phyloP scores from a whole-genome alignment of 768 basidiomycete species.

The Psilocybe cubensis region DNA sequence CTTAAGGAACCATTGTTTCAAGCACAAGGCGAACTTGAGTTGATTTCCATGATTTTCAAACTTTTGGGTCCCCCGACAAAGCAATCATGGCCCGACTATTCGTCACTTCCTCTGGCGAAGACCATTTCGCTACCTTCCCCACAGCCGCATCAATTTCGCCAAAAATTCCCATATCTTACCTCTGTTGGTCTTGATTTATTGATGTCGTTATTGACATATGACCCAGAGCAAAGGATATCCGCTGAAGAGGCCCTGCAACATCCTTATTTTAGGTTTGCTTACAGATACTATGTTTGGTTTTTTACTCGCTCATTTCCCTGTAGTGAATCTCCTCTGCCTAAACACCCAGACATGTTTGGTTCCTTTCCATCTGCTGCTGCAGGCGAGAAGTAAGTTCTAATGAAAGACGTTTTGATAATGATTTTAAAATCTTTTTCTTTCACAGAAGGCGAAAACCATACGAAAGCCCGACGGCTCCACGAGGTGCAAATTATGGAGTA shows the following conservation, averaged over 20 bases:
- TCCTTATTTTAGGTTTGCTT: constrained; percentile 95
- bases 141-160: constrained; percentile 76
- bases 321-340: constrained; percentile 93
- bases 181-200: constrained; percentile 85
- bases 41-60: constrained; percentile 93
- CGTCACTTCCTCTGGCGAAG: constrained; percentile 78
- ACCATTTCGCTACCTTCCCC: constrained; percentile 76
- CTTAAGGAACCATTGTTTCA: constrained; percentile 97
- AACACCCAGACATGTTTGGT: constrained; percentile 94
- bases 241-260: constrained; percentile 92
- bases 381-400: constrained; percentile 80
- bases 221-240: constrained; percentile 83
- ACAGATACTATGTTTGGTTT: constrained; percentile 22
- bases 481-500: constrained; percentile 69
- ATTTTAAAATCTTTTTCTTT: constrained; percentile 6
- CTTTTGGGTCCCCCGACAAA: constrained; percentile 92
- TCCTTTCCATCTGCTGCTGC: constrained; percentile 97
- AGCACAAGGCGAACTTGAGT: constrained; percentile 93
- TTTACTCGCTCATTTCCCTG: background rate
- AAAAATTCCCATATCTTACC: constrained; percentile 86
- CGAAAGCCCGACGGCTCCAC: constrained; percentile 83
- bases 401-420: background rate
- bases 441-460: constrained; percentile 75
- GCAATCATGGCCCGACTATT: constrained; percentile 86
- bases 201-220: constrained; percentile 82